These are phyloP conservation scores for Phoenix roebelenii DNA, from an alignment of 176 grass and related monocot genomes.

Conservation along the genomic window DNA sequence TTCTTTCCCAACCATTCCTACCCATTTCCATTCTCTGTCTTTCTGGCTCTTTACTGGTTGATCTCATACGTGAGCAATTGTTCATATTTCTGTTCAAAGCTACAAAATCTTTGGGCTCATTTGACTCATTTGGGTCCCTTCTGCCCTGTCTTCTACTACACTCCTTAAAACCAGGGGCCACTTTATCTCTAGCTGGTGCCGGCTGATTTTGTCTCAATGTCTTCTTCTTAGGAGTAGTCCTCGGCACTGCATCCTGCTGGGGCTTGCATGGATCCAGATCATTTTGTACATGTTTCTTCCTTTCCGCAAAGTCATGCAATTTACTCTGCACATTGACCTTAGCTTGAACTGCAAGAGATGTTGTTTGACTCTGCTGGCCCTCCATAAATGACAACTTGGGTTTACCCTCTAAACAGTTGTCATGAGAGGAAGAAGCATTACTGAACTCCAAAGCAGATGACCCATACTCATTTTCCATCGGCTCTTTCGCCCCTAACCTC, in stretches of 20 bases:
- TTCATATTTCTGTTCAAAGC: no score
- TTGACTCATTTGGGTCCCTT: not conserved
- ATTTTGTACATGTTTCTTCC: no score
- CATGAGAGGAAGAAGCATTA: no score
- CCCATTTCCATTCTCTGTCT: not conserved
- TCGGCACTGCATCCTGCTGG: conserved; percentile 10
- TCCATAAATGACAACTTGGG: no score
- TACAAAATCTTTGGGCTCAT: no score
- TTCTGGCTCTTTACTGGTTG: not conserved
- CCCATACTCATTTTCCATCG: no score
- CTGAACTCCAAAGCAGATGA: no score
- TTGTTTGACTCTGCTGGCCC: no score
- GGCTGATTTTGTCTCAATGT: conserved; percentile 51
- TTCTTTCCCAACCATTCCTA: conserved; percentile 1
- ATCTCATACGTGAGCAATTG: not conserved
- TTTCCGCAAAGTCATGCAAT: no score
- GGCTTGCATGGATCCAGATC: not conserved
- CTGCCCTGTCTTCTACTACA: not conserved
- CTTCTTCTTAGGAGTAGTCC: conserved; percentile 40
- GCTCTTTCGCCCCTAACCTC: not conserved
- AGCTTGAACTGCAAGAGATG: no score
- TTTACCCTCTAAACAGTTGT: no score
- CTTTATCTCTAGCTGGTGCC: not conserved
- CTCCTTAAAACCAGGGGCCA: not conserved
- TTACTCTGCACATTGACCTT: no score